phyloP scores from a whole-genome alignment of 2,329 filamentous ascomycete species.

The Hirsutella minnesotensis region DNA sequence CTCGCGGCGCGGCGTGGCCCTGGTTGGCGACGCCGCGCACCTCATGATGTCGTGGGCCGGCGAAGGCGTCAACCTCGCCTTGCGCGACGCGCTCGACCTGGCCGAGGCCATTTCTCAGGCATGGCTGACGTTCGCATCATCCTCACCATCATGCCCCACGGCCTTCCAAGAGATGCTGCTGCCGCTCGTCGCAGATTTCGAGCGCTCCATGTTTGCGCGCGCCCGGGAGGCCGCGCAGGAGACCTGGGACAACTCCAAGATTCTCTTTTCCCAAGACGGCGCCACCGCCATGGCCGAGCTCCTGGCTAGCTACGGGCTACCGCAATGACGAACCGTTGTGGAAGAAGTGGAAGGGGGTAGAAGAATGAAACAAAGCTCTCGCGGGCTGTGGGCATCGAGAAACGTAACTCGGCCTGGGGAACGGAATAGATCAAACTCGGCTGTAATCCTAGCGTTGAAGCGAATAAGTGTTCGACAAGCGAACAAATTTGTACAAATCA shows the following conservation, averaged over 20 bases:
- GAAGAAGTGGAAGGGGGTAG: too few relatives aligned
- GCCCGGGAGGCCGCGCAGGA: constrained; percentile 3
- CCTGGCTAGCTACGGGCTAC: constrained; percentile 2
- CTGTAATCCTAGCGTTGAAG: too few relatives aligned
- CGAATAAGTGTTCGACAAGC: too few relatives aligned
- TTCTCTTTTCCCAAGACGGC: constrained; percentile 3
- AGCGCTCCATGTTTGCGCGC: constrained; percentile 2
- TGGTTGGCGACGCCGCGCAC: constrained; percentile 45
- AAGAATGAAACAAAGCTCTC: too few relatives aligned
- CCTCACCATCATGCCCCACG: background rate
- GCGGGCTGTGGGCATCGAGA: too few relatives aligned
- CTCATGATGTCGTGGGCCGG: constrained; percentile 39
- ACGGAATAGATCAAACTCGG: too few relatives aligned
- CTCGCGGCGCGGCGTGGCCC: constrained; percentile 26
- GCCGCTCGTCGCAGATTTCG: constrained; percentile 5
- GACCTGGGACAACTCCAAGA: constrained; percentile 4
- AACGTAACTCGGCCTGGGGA: too few relatives aligned
- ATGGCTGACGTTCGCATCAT: background rate
- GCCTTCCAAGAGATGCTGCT: constrained; percentile 8
- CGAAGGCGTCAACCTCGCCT: constrained; percentile 40
- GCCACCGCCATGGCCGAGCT: constrained; percentile 5
- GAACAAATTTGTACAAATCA: too few relatives aligned
- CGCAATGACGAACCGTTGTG: background rate
- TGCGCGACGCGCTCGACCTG: constrained; percentile 37
- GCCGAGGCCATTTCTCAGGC: constrained; percentile 15